Evolutionary conservation across 345 rosid species (phyloP), one percentile per base, ranked within the genome.

Genomic region (Linum trigynum): DNA sequence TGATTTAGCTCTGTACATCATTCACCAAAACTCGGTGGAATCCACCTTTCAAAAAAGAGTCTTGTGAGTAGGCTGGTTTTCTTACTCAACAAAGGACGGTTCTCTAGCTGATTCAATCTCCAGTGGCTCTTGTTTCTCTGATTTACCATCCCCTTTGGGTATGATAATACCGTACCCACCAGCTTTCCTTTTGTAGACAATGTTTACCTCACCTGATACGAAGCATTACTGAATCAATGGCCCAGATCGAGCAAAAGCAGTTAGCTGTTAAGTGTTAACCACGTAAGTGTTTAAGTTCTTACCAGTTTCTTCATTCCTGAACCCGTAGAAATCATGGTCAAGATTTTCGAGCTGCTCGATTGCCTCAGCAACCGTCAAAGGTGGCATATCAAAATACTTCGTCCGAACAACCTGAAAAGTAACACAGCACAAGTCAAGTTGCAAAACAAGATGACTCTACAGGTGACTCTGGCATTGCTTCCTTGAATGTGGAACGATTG

Each of bases 101-200:
- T 85, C 88, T 63, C 69, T 82, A 55, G 82, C 73, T 39, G 87
- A 64, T 75, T 86, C 90, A 3, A 79, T 57, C 40, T 77, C 77
- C 68, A 90, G 62, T 5, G 87, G 86, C 67, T 92, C 94, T 35
- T 88, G 32, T 69, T 84, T 85, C 79, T 80, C 75, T 11, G 83
- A 68, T 68, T 78, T 66, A 11, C 90, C 88, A 3, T 84, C 71
- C 69, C 72, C 86, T 75, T 86, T 88, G 0, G 98, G 98, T 64
- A 92, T 75, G 57, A 92, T 92, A 42, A 92, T 75, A 66, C 98
- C 97, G 38, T 88, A 92, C 0, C 98, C 98, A 69, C 97, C 98
- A 40, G 81, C 84, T 72, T 73, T 84, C 78, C 97, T 84, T 75
- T 83, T 86, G 86, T 92, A 92, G 55, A 90, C 63, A 58, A 90